Base-by-base conservation (phyloP, 2,329 filamentous ascomycete genomes). In the Pseudogymnoascus sp. region DNA sequence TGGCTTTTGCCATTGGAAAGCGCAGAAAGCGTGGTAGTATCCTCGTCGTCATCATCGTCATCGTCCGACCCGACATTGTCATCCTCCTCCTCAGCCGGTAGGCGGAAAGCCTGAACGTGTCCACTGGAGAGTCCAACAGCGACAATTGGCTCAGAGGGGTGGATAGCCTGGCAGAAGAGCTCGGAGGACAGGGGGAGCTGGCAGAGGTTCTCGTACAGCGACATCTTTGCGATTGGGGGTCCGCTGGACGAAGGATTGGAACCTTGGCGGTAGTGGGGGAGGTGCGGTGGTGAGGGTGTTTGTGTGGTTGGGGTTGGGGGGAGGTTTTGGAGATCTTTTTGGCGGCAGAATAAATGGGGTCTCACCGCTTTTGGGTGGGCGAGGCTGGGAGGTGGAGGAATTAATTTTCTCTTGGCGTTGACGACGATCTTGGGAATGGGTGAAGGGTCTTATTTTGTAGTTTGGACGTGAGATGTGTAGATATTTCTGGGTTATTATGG, bases 181-280 rank as follows among this genome's bases (percentile, higher is more conserved):
- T 97, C 94, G 63, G 90, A 84, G 64, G 84, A 84, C 56, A 97
- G 85, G 66, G 92, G 92, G 53, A 97, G 84, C 25, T 90, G 91
- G 80, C 93, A 97, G 67, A 96, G 83, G 67, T 91, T 96, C 75
- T 97, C 92, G 73, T 95, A 91, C 91, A 95, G 53, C 28, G 42
- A 25, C 42, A 47, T 47, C 11, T n/a, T 44, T 25, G 42, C 18
- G 21, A 42, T n/a, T 25, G 42, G 42, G 42, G 42, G 42, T 25
- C 42, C 42, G 18, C 21, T 47, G 21, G 42, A 10, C 42, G 42
- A 21, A 14, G 40, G 23, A 25, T n/a, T 12, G 21, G 21, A 6
- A 25, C 18, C 42, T 47, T 47, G 21, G 42, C 25, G 18, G 25
- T 25, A 8, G 42, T 25, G 21, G 21, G 21, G 21, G 21, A 8